Percentiles rank a stretch among this genome's conserved stretches.
Conservation (phyloP, 257 asterid genomes). For the Linderniella brevidens region DNA sequence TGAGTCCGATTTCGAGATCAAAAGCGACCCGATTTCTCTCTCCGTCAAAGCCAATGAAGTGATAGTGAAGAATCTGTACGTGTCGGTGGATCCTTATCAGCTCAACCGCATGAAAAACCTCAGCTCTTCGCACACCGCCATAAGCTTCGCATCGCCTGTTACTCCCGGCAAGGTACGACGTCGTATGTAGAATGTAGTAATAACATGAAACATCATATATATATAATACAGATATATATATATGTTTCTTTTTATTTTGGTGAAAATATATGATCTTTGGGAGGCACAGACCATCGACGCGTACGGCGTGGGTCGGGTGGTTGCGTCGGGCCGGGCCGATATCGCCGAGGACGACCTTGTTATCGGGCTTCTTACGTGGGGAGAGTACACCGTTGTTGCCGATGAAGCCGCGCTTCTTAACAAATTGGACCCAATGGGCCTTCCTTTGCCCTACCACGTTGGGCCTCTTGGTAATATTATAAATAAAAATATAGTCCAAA, state of each 20-base stretch:
- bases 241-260: background rate
- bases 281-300: constrained; percentile 29
- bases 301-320: constrained; percentile 57
- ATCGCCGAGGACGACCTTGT: constrained; percentile 40
- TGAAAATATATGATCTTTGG: too few species aligned
- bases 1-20: background rate
- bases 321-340: constrained; percentile 32
- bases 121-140: constrained; percentile 3
- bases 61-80: background rate
- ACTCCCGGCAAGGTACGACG: constrained; percentile 24
- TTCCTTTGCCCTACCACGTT: constrained; percentile 42
- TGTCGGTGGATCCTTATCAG: constrained; percentile 1
- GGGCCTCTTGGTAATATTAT: constrained; percentile 31
- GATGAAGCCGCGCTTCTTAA: constrained; percentile 29
- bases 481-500: too few species aligned
- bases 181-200: too few species aligned
- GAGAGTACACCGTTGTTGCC: constrained; percentile 35
- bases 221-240: too few species aligned
- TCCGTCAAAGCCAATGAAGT: background rate
- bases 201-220: too few species aligned
- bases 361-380: constrained; percentile 58
- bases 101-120: constrained; percentile 1
- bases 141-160: constrained; percentile 19
- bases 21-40: background rate
- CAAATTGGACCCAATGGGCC: constrained; percentile 45